These are phyloP conservation scores for Aspergillus vadensis DNA, from an alignment of 2,329 filamentous ascomycete species.

Conservation along the genomic window DNA sequence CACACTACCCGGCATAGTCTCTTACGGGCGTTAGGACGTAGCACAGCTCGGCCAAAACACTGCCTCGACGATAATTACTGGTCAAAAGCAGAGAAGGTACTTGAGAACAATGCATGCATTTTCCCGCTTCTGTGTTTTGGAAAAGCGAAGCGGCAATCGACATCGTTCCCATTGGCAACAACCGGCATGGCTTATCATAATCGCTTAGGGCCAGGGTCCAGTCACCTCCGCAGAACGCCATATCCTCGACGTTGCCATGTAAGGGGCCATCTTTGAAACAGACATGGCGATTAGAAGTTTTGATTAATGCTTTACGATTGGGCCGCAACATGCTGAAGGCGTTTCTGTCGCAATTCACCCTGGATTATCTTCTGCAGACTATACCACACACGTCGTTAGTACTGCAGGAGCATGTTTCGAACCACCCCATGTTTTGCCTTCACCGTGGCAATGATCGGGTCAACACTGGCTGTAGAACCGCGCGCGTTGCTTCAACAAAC, in stretches of 20 bases:
- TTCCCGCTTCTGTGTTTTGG: too few species aligned
- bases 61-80: too few species aligned
- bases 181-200: too few species aligned
- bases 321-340: background rate
- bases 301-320: background rate
- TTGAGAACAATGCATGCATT: too few species aligned
- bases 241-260: background rate
- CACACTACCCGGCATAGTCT: too few species aligned
- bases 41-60: too few species aligned
- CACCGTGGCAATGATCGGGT: background rate
- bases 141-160: too few species aligned
- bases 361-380: slow-evolving; percentile 12
- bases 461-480: slow-evolving; percentile 12
- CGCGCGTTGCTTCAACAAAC: slow-evolving; percentile 16
- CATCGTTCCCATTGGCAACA: too few species aligned
- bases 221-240: background rate
- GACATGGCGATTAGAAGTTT: background rate
- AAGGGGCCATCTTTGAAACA: background rate
- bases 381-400: slow-evolving; percentile 11
- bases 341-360: background rate
- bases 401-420: slow-evolving; percentile 16
- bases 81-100: too few species aligned
- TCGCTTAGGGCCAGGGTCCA: background rate
- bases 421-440: background rate
- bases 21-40: too few species aligned